Evolutionary conservation across 2,329 filamentous ascomycete species (phyloP).

Genomic region (Fusarium falciforme): DNA sequence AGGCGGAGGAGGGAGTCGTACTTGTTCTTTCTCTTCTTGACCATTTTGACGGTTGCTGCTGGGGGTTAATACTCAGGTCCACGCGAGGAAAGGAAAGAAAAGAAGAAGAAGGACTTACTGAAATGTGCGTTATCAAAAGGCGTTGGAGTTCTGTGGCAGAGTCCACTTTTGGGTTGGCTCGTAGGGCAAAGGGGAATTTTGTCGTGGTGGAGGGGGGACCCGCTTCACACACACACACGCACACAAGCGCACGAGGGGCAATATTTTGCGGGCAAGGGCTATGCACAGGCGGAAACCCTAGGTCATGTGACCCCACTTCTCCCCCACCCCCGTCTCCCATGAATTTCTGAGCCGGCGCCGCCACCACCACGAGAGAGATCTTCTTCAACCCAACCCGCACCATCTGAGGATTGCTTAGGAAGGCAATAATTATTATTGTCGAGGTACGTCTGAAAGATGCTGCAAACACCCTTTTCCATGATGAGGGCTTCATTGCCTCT

Average conservation of each 20-base stretch:
- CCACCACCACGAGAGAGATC: constrained; percentile 41
- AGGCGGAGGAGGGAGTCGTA: constrained; percentile 52
- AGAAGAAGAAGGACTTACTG: constrained; percentile 45
- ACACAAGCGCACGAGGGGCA: not conserved
- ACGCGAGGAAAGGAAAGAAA: constrained; percentile 41
- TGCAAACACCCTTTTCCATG: constrained; percentile 48
- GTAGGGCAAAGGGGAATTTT: constrained; percentile 34
- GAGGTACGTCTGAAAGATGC: constrained; percentile 71
- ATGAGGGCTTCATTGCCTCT: constrained; percentile 47
- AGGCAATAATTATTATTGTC: constrained; percentile 69
- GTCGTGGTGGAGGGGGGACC: not conserved
- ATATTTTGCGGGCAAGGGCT: constrained; percentile 26
- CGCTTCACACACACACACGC: constrained; percentile 4
- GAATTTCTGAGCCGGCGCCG: constrained; percentile 47
- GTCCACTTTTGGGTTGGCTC: constrained; percentile 30
- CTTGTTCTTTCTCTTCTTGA: constrained; percentile 80
- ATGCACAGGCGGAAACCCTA: constrained; percentile 40
- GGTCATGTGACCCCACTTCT: constrained; percentile 45
- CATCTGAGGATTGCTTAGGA: constrained; percentile 73
- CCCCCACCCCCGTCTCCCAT: not conserved
- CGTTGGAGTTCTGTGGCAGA: constrained; percentile 37
- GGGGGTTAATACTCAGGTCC: constrained; percentile 50
- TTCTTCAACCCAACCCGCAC: constrained; percentile 52
- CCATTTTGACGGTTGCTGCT: constrained; percentile 71
- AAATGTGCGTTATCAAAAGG: constrained; percentile 46